These are phyloP conservation scores for Tolypocladium nubicola DNA, from an alignment of 2,329 filamentous ascomycete genomes.

Conservation along the genomic window DNA sequence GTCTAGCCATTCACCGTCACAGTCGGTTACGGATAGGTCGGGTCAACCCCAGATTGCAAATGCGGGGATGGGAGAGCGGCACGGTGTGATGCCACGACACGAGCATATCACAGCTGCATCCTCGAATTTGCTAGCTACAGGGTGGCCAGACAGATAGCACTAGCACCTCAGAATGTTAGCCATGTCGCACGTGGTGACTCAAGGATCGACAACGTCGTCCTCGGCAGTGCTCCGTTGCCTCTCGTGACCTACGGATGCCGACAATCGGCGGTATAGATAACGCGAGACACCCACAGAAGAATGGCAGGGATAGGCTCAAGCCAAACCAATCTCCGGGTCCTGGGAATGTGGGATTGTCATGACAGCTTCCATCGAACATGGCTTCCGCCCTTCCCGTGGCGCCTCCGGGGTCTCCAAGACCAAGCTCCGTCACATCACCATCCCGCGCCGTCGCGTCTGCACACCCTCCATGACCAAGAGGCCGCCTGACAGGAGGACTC, in stretches of 20 bases:
- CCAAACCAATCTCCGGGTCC: background rate
- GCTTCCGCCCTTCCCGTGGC: background rate
- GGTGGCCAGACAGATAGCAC: background rate
- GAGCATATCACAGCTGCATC: background rate
- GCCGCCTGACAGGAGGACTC: background rate
- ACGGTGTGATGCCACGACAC: background rate
- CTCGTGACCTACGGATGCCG: background rate
- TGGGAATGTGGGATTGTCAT: background rate
- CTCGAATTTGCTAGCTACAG: background rate
- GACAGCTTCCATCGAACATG: background rate
- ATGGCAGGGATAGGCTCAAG: background rate
- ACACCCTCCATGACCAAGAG: background rate
- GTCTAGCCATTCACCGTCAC: background rate
- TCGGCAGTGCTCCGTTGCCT: background rate
- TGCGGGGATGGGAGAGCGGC: background rate
- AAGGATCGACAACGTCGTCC: background rate
- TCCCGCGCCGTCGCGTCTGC: background rate
- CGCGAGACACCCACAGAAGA: background rate
- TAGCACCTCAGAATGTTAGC: background rate
- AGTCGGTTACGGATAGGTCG: background rate
- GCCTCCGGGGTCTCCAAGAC: no score
- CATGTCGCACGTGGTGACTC: background rate
- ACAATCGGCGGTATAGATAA: background rate
- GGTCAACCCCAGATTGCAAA: background rate
- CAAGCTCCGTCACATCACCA: no score